Evolutionary conservation across 345 rosid genomes (phyloP).

Genomic region (Gossypium stocksii): DNA sequence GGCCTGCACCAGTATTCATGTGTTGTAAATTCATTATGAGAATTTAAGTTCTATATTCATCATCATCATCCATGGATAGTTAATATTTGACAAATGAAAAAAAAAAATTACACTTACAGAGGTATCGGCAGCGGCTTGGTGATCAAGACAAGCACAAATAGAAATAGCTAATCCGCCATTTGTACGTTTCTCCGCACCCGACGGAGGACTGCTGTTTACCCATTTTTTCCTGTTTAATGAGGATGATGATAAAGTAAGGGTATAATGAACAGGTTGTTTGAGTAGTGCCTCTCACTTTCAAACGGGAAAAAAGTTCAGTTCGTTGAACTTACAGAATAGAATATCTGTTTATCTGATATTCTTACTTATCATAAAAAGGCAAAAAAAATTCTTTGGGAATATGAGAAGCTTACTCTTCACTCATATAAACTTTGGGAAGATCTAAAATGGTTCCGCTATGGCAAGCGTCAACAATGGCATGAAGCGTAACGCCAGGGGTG

Average conservation of each 20-base stretch:
- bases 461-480: constrained; percentile 62
- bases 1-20: constrained; percentile 26
- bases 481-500: constrained; percentile 42
- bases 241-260: background rate
- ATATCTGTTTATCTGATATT: background rate
- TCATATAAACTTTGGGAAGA: constrained; percentile 35
- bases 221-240: constrained; percentile 26
- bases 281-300: background rate
- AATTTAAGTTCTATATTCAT: background rate
- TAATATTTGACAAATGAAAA: no score
- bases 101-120: constrained; percentile 25
- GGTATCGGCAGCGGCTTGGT: constrained; percentile 40
- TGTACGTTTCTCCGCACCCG: constrained; percentile 40
- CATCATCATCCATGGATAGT: no score
- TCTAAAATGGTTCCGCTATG: constrained; percentile 70
- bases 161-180: constrained; percentile 51
- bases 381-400: no score
- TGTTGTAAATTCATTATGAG: no score
- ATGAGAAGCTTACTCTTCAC: constrained; percentile 22
- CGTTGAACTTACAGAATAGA: background rate
- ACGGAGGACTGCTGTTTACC: constrained; percentile 29
- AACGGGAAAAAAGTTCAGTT: background rate
- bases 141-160: constrained; percentile 49
- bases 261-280: background rate
- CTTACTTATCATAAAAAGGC: no score